A percentile compares a stretch with the other conserved stretches of the same genome.
phyloP scores from a whole-genome alignment of 192 early-diverging fungal genomes.

The Glomus cerebriforme region DNA sequence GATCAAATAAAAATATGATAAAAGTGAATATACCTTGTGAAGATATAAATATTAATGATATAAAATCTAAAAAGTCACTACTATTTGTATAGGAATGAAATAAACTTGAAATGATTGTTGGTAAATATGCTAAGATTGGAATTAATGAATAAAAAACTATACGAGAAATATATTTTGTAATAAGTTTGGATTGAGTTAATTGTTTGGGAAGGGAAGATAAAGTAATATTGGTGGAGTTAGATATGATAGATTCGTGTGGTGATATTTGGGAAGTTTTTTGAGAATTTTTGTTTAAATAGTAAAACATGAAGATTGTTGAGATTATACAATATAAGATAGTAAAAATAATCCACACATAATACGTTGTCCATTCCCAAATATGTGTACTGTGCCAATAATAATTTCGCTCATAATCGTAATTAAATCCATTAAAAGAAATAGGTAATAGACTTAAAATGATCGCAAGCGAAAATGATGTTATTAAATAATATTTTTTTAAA shows the following conservation, averaged over 20 bases:
- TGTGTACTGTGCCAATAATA: background rate
- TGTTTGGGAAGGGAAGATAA: too few species aligned
- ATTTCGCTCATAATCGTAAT: background rate
- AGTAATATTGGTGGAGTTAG: too few species aligned
- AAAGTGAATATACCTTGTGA: background rate
- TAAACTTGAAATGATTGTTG: background rate
- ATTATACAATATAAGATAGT: background rate
- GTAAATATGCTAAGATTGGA: background rate
- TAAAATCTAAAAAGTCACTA: background rate
- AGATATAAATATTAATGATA: background rate
- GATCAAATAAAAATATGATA: background rate
- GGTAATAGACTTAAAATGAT: background rate
- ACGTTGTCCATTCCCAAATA: background rate
- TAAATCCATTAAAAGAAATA: background rate
- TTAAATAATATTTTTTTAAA: background rate
- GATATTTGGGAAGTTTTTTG: background rate
- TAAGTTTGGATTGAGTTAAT: background rate
- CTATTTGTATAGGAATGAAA: background rate
- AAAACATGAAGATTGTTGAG: background rate
- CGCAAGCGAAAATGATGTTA: background rate
- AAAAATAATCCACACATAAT: background rate
- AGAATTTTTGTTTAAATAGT: background rate
- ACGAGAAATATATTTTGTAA: background rate
- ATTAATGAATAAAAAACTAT: background rate
- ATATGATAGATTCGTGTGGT: too few species aligned